phyloP scores from a whole-genome alignment of 257 asterid genomes.

The Nicotiana sylvestris region DNA sequence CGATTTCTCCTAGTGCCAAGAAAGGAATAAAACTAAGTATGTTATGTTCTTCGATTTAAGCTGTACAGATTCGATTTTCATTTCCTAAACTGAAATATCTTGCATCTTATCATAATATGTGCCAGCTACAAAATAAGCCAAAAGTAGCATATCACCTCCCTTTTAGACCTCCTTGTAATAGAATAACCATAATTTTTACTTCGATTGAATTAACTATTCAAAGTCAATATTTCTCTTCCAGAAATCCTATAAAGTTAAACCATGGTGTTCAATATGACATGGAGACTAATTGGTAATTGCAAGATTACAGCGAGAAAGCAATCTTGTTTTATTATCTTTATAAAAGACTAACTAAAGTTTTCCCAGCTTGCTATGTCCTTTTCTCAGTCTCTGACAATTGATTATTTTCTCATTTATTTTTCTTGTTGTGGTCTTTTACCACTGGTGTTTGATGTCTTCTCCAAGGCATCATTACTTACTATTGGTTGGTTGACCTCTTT shows the following conservation, averaged over 20 bases:
- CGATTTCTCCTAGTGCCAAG: neutral
- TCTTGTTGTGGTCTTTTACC: neutral
- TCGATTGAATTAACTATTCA: too few relatives aligned
- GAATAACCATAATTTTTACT: too few relatives aligned
- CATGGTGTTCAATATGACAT: too few relatives aligned
- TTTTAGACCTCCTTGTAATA: too few relatives aligned
- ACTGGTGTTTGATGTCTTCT: neutral
- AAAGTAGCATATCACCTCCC: too few relatives aligned
- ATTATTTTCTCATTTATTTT: neutral
- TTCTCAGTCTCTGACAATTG: neutral
- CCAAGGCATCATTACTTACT: neutral
- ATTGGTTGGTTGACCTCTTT: conserved; percentile 4
- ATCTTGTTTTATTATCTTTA: too few relatives aligned
- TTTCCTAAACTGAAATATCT: neutral
- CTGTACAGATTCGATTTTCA: neutral
- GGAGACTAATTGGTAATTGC: neutral
- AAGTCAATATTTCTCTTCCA: too few relatives aligned
- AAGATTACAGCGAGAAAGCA: neutral
- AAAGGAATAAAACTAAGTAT: neutral
- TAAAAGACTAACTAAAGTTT: neutral
- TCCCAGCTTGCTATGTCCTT: neutral
- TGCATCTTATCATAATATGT: neutral
- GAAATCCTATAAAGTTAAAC: too few relatives aligned
- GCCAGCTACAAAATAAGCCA: too few relatives aligned
- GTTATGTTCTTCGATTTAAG: neutral